Evolutionary conservation across 148 eudicot genomes (phyloP), one percentile per base, ranked within the genome.

Genomic region (Cornus florida): DNA sequence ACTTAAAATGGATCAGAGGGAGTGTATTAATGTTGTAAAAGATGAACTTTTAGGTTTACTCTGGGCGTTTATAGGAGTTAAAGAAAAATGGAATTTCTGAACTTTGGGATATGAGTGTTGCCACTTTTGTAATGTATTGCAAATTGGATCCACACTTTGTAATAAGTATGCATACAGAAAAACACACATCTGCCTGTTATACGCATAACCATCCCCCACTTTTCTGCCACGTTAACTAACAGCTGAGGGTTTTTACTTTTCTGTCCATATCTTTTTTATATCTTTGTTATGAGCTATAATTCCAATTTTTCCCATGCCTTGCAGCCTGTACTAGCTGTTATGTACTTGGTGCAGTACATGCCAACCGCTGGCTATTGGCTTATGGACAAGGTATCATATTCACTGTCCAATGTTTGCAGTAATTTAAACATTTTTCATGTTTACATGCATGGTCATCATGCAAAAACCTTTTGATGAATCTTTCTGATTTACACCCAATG

Each of bases 271-370:
- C 67, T 68, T 4, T 35, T 4, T 7, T 20, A 53, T 67, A 67
- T 74, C 23, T 38, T 31, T 12, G 66, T 73, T 69, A 46, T 66
- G 9, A 31, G 69, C 70, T 56, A 28, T 66, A 53, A 53, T 2
- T 23, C n/a, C 75, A 72, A 65, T 11, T 80, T 72, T 57, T 57
- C 68, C 70, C n/a, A 57, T 78, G 46, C 82, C 79, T 68, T 87
- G 79, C 90, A 96, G 99, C 99, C 99, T 78, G 98, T 93, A 71
- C 92, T 93, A 65, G 95, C 89, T 60, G 98, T 96, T 79, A 91
- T 96, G 97, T 96, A 96, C 81, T 76, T 96, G 90, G 92, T 90
- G 75, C 99, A 96, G 81, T 96, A 96, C 87, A 89, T 90, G 91
- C 99, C 99, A 72, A 84, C 87, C 72, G 65, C 93, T 62, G 97